Evolutionary conservation across 2,329 filamentous ascomycete species (phyloP).

Genomic region (Pseudonectria buxi): DNA sequence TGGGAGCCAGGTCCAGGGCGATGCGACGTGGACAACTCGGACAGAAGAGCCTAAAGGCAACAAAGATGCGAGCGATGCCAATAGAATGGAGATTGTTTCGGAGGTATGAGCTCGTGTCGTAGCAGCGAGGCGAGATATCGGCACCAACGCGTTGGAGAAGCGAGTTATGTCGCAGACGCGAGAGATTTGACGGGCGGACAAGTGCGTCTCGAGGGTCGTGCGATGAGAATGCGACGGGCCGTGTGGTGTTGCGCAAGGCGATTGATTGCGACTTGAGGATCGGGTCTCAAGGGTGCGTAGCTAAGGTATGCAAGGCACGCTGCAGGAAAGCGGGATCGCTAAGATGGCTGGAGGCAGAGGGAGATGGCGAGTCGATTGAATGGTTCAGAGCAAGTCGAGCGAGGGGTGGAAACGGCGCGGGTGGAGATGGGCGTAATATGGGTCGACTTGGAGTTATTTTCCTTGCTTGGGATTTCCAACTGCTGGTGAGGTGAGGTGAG

Average conservation of each 20-base stretch:
- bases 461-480: conserved; percentile 2
- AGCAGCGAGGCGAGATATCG: conserved; percentile 26
- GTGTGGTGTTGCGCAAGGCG: neutral
- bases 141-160: conserved; percentile 28
- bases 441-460: conserved; percentile 18
- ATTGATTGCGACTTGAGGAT: neutral
- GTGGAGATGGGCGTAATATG: conserved; percentile 18
- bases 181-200: conserved; percentile 15
- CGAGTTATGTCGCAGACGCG: conserved; percentile 23
- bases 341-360: conserved; percentile 3
- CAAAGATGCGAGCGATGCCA: conserved; percentile 28
- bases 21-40: conserved; percentile 15
- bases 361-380: too few species aligned
- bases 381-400: too few species aligned
- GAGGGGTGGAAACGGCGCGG: conserved; percentile 18
- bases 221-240: conserved; percentile 10
- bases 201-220: conserved; percentile 15
- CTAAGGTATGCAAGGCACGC: conserved; percentile 15
- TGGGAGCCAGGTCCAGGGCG: too few species aligned
- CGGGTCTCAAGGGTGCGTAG: conserved; percentile 6
- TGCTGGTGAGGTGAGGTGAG: conserved; percentile 13
- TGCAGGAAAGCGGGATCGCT: conserved; percentile 14
- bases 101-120: conserved; percentile 19
- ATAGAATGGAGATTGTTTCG: conserved; percentile 28
- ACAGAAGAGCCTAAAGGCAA: conserved; percentile 26